A percentile compares a stretch with the other conserved stretches of the same genome.
These are phyloP conservation scores for Leccinum disarticulatum DNA, from an alignment of 768 basidiomycete species.

Conservation along the genomic window DNA sequence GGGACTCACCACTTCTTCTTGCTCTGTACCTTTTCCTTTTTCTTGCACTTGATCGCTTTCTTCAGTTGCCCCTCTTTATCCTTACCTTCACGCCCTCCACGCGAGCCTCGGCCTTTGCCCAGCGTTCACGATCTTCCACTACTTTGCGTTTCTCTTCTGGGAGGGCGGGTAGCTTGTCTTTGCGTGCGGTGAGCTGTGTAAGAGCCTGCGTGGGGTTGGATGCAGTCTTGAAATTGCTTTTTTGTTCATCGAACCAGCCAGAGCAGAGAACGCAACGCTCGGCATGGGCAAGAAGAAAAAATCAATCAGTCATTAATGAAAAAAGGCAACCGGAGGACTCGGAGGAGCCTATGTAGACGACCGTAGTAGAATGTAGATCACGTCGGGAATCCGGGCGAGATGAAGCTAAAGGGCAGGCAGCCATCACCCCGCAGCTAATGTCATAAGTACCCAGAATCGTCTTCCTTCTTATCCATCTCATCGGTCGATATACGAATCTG, in stretches of 20 bases:
- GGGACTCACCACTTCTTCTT: conserved; percentile 33
- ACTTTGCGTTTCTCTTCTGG: conserved; percentile 83
- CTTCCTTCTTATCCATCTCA: too few species aligned
- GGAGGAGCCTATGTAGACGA: too few species aligned
- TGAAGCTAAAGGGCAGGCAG: too few species aligned
- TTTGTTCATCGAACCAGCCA: conserved; percentile 52
- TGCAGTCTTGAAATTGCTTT: conserved; percentile 38
- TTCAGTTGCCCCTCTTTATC: conserved; percentile 86
- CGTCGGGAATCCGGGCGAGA: too few species aligned
- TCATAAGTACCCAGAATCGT: too few species aligned
- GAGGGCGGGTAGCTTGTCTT: too few species aligned
- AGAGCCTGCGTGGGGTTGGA: conserved; percentile 88
- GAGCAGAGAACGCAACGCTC: conserved; percentile 67
- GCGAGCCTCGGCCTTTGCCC: conserved; percentile 86
- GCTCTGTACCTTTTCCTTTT: conserved; percentile 84
- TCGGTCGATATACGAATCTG: too few species aligned
- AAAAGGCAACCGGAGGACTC: too few species aligned
- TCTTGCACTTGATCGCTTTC: conserved; percentile 90
- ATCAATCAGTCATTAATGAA: too few species aligned
- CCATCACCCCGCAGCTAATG: too few species aligned
- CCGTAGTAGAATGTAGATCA: too few species aligned
- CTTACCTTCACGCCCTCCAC: conserved; percentile 89
- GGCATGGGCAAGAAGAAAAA: conserved; percentile 23
- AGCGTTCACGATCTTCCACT: conserved; percentile 80
- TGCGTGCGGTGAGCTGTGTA: conserved; percentile 72